Evolutionary conservation across 192 early-diverging fungal species (phyloP).

Genomic region (Coemansia erecta): DNA sequence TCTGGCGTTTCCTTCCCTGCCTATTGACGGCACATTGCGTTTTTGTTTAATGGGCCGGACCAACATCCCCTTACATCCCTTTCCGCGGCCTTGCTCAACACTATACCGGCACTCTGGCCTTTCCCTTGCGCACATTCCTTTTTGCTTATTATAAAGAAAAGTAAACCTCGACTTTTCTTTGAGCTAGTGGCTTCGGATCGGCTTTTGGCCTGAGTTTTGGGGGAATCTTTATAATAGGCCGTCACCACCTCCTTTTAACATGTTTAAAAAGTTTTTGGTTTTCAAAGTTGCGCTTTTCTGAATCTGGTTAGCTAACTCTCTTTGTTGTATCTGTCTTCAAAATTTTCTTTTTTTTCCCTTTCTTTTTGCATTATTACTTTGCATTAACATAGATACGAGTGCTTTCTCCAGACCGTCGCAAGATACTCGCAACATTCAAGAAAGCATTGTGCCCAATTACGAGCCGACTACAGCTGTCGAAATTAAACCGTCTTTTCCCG

Average conservation of each 20-base stretch:
- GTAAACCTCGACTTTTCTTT: no score
- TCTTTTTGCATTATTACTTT: neutral
- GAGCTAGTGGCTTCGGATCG: no score
- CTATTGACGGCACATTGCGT: no score
- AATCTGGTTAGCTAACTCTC: no score
- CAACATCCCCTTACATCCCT: neutral
- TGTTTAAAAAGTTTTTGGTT: neutral
- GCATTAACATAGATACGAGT: neutral
- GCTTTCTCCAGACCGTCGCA: neutral
- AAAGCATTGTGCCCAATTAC: neutral
- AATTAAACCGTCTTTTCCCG: neutral
- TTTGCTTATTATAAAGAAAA: slow-evolving; percentile 1
- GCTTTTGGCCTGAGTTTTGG: no score
- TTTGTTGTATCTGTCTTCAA: neutral
- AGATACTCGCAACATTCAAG: neutral
- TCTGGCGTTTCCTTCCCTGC: no score
- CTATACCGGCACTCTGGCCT: neutral
- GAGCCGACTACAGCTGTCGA: neutral
- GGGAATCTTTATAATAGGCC: neutral
- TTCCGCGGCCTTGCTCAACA: neutral
- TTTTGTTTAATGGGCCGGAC: no score
- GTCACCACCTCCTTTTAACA: neutral
- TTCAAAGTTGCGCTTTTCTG: neutral
- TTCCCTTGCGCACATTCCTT: neutral
- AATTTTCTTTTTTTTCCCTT: neutral